phyloP scores from a whole-genome alignment of 2,329 filamentous ascomycete genomes.

The Sporothrix curviconia region DNA sequence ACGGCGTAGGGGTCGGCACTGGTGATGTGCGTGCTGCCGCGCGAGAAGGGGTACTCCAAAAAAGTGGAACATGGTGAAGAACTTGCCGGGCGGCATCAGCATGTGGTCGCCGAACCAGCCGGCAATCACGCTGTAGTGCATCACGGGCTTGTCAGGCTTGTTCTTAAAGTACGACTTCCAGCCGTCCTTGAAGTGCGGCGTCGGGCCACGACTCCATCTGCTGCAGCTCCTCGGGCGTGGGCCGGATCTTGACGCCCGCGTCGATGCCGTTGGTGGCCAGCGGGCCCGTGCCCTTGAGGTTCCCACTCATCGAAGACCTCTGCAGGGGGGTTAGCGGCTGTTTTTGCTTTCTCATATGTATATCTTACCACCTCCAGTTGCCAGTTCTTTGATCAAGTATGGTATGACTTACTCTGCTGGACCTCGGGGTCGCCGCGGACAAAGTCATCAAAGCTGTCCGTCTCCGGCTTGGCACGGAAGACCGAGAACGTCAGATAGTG shows the following conservation, averaged over 20 bases:
- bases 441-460: slow-evolving; percentile 77
- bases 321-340: slow-evolving; percentile 20
- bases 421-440: slow-evolving; percentile 64
- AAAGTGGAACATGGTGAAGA: slow-evolving; percentile 82
- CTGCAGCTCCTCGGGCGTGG: slow-evolving; percentile 59
- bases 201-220: slow-evolving; percentile 68
- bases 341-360: too few species aligned
- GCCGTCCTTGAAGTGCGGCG: slow-evolving; percentile 63
- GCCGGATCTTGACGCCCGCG: slow-evolving; percentile 70
- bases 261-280: slow-evolving; percentile 75
- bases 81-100: slow-evolving; percentile 65
- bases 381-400: too few species aligned
- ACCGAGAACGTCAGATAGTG: slow-evolving; percentile 66
- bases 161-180: slow-evolving; percentile 81
- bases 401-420: slow-evolving; percentile 56
- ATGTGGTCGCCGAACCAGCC: slow-evolving; percentile 59
- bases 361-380: too few species aligned
- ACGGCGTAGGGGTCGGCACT: slow-evolving; percentile 66
- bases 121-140: slow-evolving; percentile 75
- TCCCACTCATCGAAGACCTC: slow-evolving; percentile 71
- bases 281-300: slow-evolving; percentile 70
- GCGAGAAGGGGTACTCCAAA: slow-evolving; percentile 70
- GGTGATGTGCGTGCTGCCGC: slow-evolving; percentile 63
- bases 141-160: slow-evolving; percentile 79
- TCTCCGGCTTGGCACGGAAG: slow-evolving; percentile 66